Base-by-base conservation (phyloP, 768 basidiomycete genomes). In the Goffeauzyma gilvescens region DNA sequence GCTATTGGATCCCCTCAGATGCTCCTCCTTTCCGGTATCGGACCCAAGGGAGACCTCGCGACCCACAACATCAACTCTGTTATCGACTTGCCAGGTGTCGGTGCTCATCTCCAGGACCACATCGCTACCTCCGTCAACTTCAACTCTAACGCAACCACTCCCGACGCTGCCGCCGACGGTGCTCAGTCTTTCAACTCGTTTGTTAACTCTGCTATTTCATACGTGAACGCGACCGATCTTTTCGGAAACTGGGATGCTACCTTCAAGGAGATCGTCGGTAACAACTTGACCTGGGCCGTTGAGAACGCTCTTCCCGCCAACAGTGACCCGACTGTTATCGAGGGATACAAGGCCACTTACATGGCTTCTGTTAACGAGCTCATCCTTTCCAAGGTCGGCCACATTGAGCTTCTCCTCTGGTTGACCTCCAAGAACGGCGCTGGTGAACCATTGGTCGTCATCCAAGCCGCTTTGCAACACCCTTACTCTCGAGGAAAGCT, bases 101-200 rank as follows among this genome's bases (percentile, higher is more conserved):
- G 84, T 12, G 66, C 71, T 7, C 70, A 83, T 57, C 69, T 86
- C 14, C 66, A 71, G 33, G 83, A 86, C 54, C 83, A 85, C 50
- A 49, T 61, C 65, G 65, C 65, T 44, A 57, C 66, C 12, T 49
- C 64, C 45, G 59, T 70, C 15, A 50, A 60, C 17, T 70, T 59
- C 57, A 65, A 61, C 38, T 68, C 69, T 10, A 54, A 51, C 15
- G 64, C 54, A 8, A n/a, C n/a, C n/a, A n/a, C n/a, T n/a, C 55
- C 66, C 20, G 69, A 68, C 2, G 67, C 67, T 6, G 66, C 60
- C 10, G 56, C 60, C 15, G 49, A 65, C 46, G 33, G 56, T 42
- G 44, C 44, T 41, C 37, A 38, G 22, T 37, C 49, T 40, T 73
- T 72, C 59, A 52, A 69, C 13, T 76, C 75, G 3, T 73, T 71